These are phyloP conservation scores for Coemansia javaensis DNA, from an alignment of 192 early-diverging fungal species.

Conservation along the genomic window DNA sequence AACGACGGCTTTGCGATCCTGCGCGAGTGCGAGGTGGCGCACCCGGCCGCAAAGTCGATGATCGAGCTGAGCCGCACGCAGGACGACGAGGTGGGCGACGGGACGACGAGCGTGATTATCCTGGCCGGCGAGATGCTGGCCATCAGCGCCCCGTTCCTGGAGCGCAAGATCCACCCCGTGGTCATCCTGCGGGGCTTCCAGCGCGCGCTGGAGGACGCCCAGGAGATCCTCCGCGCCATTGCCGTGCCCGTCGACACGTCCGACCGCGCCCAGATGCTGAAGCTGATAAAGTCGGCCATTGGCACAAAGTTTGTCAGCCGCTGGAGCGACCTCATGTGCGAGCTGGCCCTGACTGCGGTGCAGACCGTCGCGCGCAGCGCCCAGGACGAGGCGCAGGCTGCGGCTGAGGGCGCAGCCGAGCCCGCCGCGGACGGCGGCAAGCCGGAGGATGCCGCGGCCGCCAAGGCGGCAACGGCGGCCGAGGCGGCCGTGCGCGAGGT, in stretches of 20 bases:
- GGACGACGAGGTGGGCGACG: constrained; percentile 99
- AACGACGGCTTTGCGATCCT: constrained; percentile 99
- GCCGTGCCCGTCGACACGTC: too few species aligned
- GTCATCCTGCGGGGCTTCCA: constrained; percentile 90
- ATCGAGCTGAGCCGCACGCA: constrained; percentile 98
- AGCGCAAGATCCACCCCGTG: constrained; percentile 90
- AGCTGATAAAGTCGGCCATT: constrained; percentile 85
- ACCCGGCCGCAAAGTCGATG: constrained; percentile 99
- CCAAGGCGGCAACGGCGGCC: constrained; percentile 25
- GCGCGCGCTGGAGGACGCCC: constrained; percentile 83
- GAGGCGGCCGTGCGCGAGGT: constrained; percentile 79
- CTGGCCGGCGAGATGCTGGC: constrained; percentile 90
- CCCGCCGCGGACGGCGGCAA: neutral
- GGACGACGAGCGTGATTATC: constrained; percentile 98
- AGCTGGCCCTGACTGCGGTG: constrained; percentile 93
- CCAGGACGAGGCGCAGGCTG: constrained; percentile 12
- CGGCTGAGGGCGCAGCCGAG: neutral
- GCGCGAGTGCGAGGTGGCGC: constrained; percentile 98
- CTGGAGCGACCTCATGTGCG: constrained; percentile 98
- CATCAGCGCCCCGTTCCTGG: constrained; percentile 81
- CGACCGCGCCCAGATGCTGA: constrained; percentile 87
- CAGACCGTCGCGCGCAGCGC: constrained; percentile 68
- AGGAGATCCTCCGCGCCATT: constrained; percentile 98
- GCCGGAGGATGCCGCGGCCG: neutral
- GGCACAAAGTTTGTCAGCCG: constrained; percentile 95